Conservation (phyloP, 1,139 yeast species). For the Blastobotrys buckinghamii region DNA sequence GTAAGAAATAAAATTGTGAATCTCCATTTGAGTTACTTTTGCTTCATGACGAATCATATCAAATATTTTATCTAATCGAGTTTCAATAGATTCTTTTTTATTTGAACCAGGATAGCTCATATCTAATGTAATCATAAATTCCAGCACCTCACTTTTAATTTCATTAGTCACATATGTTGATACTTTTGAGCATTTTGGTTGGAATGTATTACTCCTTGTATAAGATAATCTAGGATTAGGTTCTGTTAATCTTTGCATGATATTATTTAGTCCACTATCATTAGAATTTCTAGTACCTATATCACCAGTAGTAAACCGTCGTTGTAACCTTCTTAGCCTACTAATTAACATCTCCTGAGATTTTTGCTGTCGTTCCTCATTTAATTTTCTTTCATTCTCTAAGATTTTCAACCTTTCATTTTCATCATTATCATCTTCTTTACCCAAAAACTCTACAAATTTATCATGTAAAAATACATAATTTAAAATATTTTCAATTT, state of each 20-base stretch:
- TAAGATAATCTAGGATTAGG: too few relatives aligned
- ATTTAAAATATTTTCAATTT: neutral
- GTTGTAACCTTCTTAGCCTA: neutral
- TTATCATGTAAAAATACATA: neutral
- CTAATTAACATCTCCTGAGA: neutral
- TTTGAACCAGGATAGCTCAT: neutral
- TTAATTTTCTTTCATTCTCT: neutral
- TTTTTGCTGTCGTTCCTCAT: neutral
- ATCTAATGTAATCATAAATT: conserved; percentile 10
- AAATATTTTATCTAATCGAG: conserved; percentile 2
- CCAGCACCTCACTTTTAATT: neutral
- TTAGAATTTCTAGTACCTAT: neutral
- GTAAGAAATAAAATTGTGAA: neutral
- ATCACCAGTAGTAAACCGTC: neutral
- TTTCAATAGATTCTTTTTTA: conserved; percentile 1
- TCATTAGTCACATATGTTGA: neutral
- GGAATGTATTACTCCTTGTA: too few relatives aligned
- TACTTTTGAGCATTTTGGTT: neutral
- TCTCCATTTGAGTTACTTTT: neutral
- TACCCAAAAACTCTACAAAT: neutral
- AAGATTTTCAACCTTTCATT: neutral
- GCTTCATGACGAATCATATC: neutral
- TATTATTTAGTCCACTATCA: neutral
- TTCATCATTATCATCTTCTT: neutral
- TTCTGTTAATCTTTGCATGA: neutral